Evolutionary conservation across 2,329 filamentous ascomycete species (phyloP), one percentile per base, ranked within the genome.

Genomic region (Fusarium solani-melongenae): DNA sequence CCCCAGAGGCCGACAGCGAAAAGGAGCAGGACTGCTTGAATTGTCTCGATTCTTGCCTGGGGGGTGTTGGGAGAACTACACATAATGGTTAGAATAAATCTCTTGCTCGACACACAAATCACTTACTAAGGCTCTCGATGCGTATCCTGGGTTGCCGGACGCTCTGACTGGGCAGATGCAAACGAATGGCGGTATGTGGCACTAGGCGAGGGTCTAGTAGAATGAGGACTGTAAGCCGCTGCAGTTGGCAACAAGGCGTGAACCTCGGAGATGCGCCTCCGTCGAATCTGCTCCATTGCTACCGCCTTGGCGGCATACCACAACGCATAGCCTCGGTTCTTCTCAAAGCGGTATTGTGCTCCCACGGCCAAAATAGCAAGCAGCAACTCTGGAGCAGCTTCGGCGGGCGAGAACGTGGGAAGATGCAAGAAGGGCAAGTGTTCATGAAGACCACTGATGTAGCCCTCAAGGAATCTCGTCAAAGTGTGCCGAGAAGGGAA

Each of bases 401-500:
- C 88, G 9, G 88, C 88, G 0, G 91, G 87, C 2, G 86, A 85
- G 55, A 94, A 84, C 0, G 92, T 93, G 0, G 92, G 90, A 6
- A 93, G 82, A 78, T 94, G 92, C 31, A 94, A 83, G 69, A 94
- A 87, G 0, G 87, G 87, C 1, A 89, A 77, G 68, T 88, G 85
- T 61, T 88, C 86, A 64, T 89, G 87, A 66, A 94, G 93, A 0
- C 92, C 91, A 66, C 87, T 89, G 62, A 93, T 88, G 75, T 93
- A 94, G 1, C 91, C 92, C 67, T 92, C 91, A 34, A 94, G 81
- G 70, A 93, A 94, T 36, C 92, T 84, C 4, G 90, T 91, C 31
- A 94, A 79, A 0, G 92, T 92, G 73, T 93, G 88, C 4, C 92
- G 88, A 6, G 92, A 93, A 1, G 92, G 92, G 58, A 94, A 88